Base-by-base conservation (phyloP, 139 green algal genomes). In the Diplosphaera chodatii region DNA sequence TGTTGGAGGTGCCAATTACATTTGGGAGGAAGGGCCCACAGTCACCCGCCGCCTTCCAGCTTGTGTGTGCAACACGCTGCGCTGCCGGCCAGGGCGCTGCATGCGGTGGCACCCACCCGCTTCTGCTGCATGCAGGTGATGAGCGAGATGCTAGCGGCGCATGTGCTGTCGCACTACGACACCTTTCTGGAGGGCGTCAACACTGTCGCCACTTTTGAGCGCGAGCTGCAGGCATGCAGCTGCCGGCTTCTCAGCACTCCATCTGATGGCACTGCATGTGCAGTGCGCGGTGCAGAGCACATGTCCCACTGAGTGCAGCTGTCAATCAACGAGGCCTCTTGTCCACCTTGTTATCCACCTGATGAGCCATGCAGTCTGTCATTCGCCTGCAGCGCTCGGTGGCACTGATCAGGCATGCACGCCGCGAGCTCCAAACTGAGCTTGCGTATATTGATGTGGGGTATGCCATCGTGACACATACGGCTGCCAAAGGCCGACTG, bases 1-100 rank as follows among this genome's bases (percentile, higher is more conserved):
- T 78, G n/a, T 62, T 86, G 22, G 81, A 86, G 72, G 77, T 82
- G 66, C 18, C 55, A n/a, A n/a, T n/a, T n/a, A n/a, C n/a, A n/a
- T n/a, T n/a, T n/a, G n/a, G n/a, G n/a, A n/a, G n/a, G n/a, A n/a
- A n/a, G n/a, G n/a, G n/a, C n/a, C n/a, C n/a, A n/a, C n/a, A n/a
- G n/a, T n/a, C n/a, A n/a, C n/a, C n/a, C n/a, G n/a, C n/a, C n/a
- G n/a, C n/a, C n/a, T n/a, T n/a, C n/a, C n/a, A n/a, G n/a, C n/a
- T n/a, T n/a, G n/a, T n/a, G n/a, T n/a, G n/a, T n/a, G n/a, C n/a
- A n/a, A n/a, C 37, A 48, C 10, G 37, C 37, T 20, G 37, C 37
- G n/a, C 37, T 48, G 37, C 10, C 6, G 37, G 37, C 10, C 37
- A 48, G 10, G 21, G 55, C 21, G 25, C 16, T 63, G 15, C n/a